A percentile compares a stretch with the other conserved stretches of the same genome.
These are phyloP conservation scores for Nepenthes mirabilis DNA, from an alignment of 148 eudicot species.

Conservation along the genomic window DNA sequence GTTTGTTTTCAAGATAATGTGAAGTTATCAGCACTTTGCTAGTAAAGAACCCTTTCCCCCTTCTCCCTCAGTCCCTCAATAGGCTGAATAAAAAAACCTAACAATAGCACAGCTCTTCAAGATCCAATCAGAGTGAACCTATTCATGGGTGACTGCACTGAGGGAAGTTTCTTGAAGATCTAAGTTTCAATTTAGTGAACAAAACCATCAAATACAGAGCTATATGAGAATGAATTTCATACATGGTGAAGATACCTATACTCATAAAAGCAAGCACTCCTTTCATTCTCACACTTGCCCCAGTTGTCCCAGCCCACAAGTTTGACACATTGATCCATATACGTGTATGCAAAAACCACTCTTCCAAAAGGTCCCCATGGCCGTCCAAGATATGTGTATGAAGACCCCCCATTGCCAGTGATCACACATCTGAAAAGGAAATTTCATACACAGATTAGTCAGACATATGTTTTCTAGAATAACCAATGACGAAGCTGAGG, in stretches of 20 bases:
- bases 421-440: conserved; percentile 63
- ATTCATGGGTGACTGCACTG: too few species aligned
- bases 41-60: too few species aligned
- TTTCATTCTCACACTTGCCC: conserved; percentile 89
- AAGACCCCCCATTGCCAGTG: conserved; percentile 69
- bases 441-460: neutral
- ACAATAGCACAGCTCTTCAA: too few species aligned
- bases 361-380: conserved; percentile 99
- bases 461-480: neutral
- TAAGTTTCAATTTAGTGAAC: neutral
- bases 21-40: too few species aligned
- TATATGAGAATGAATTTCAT: neutral
- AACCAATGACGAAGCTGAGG: neutral
- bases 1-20: too few species aligned
- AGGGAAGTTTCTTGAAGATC: neutral
- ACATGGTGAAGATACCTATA: conserved; percentile 41
- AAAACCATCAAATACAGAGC: neutral
- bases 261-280: conserved; percentile 96
- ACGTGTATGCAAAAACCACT: conserved; percentile 18
- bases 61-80: too few species aligned
- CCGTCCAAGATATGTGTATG: conserved; percentile 74
- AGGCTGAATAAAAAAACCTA: too few species aligned
- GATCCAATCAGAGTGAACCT: too few species aligned
- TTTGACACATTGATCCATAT: conserved; percentile 21
- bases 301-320: conserved; percentile 89